These are phyloP conservation scores for Phylloporus sp. DNA, from an alignment of 768 basidiomycete genomes.

Conservation along the genomic window DNA sequence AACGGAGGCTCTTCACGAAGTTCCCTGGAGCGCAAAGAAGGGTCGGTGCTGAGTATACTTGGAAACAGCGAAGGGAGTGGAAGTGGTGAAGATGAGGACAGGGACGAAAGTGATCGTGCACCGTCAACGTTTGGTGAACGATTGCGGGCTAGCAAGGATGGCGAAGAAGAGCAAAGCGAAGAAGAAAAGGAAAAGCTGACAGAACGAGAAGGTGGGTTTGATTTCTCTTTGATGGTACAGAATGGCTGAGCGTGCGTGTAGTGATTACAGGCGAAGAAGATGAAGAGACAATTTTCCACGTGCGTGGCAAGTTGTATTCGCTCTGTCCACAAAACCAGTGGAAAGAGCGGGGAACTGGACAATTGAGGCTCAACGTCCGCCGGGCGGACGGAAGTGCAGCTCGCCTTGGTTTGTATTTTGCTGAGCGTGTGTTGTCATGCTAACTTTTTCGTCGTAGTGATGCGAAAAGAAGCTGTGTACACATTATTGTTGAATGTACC, in stretches of 20 bases:
- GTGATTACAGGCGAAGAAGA: constrained; percentile 81
- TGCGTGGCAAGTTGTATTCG: constrained; percentile 70
- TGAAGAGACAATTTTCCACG: constrained; percentile 71
- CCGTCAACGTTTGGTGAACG: constrained; percentile 57
- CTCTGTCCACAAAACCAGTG: constrained; percentile 58
- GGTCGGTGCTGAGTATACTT: constrained; percentile 23
- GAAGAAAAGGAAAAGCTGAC: constrained; percentile 46
- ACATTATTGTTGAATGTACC: constrained; percentile 70
- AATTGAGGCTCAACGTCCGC: constrained; percentile 65
- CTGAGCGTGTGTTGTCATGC: not conserved
- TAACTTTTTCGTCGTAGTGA: constrained; percentile 45
- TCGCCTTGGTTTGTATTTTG: constrained; percentile 49
- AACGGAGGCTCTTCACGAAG: constrained; percentile 39
- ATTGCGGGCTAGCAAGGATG: constrained; percentile 58
- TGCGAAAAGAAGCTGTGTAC: constrained; percentile 84
- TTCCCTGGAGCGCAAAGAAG: constrained; percentile 40
- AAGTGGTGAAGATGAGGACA: constrained; percentile 41
- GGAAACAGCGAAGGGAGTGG: constrained; percentile 37
- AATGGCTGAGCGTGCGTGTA: constrained; percentile 22
- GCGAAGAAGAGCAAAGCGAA: constrained; percentile 46
- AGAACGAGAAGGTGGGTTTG: constrained; percentile 62
- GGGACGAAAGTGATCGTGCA: constrained; percentile 31
- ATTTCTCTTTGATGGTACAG: not conserved
- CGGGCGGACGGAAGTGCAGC: constrained; percentile 62
- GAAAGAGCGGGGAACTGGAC: constrained; percentile 77